These are phyloP conservation scores for Lasiodiplodia citricola DNA, from an alignment of 2,329 filamentous ascomycete genomes.

Conservation along the genomic window DNA sequence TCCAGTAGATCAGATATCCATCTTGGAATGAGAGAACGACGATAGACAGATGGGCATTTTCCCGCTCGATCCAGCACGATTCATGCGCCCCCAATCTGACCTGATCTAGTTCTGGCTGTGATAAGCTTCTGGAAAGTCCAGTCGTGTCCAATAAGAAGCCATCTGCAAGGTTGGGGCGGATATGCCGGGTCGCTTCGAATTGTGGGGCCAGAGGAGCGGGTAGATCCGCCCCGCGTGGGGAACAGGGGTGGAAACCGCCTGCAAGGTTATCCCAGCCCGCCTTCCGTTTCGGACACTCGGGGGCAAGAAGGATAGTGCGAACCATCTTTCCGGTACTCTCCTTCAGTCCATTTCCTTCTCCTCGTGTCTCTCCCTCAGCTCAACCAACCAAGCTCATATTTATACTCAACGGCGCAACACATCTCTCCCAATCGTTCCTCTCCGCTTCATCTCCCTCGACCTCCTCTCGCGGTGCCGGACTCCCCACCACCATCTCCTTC, in stretches of 20 bases:
- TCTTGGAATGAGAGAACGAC: too few species aligned
- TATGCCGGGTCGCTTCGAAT: too few species aligned
- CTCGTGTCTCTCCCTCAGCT: background rate
- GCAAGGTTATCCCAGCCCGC: too few species aligned
- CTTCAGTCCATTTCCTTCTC: background rate
- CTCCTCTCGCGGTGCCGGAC: conserved; percentile 21
- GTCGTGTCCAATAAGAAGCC: background rate
- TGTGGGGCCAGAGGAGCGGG: too few species aligned
- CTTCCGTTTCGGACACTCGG: too few species aligned
- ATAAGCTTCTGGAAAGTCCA: background rate
- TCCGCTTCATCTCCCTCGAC: conserved; percentile 32
- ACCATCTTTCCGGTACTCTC: too few species aligned
- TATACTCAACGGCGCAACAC: conserved; percentile 49
- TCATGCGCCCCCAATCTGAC: background rate
- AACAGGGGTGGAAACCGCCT: too few species aligned
- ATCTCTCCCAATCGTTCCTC: conserved; percentile 50
- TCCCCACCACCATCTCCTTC: conserved; percentile 30
- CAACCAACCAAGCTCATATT: conserved; percentile 46
- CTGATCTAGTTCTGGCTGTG: background rate
- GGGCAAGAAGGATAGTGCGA: too few species aligned
- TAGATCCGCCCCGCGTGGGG: too few species aligned
- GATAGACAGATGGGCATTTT: too few species aligned
- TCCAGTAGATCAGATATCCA: too few species aligned
- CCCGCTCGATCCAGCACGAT: background rate
- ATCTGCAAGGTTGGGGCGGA: too few species aligned